Percentiles rank a stretch among this genome's conserved stretches.
Conservation (phyloP, 2,329 filamentous ascomycete species). For the Pyrenophora tritici-repentis region DNA sequence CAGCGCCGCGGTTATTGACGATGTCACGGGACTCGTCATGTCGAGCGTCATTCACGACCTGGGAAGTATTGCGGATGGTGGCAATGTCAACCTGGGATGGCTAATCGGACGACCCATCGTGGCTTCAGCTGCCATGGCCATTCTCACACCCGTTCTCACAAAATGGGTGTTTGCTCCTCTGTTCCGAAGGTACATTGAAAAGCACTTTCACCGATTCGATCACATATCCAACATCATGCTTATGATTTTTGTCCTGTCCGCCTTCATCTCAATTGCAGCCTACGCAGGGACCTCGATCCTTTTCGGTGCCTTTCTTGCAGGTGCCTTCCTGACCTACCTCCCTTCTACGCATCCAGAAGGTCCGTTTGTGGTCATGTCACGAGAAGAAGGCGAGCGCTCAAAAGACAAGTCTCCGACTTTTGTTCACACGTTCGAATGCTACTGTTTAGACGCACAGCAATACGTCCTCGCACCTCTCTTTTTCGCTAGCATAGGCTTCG, state of each 20-base stretch:
- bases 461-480: too few species aligned
- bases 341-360: too few species aligned
- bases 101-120: conserved; percentile 36
- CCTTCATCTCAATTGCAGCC: conserved; percentile 36
- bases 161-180: conserved; percentile 47
- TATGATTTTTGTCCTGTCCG: conserved; percentile 35
- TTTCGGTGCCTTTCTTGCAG: conserved; percentile 40
- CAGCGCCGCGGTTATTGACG: conserved; percentile 55
- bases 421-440: too few species aligned
- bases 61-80: conserved; percentile 19
- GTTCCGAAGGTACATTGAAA: conserved; percentile 23
- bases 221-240: conserved; percentile 33
- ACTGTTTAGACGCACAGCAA: too few species aligned
- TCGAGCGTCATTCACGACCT: conserved; percentile 40
- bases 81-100: conserved; percentile 24
- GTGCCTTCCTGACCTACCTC: conserved; percentile 26
- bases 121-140: conserved; percentile 26
- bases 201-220: conserved; percentile 27
- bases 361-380: too few species aligned
- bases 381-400: too few species aligned
- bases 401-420: too few species aligned
- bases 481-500: too few species aligned
- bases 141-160: conserved; percentile 30
- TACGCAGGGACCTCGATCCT: conserved; percentile 38
- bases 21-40: conserved; percentile 54